Percentiles rank a stretch among this genome's conserved stretches.
These are phyloP conservation scores for Inonotus hispidus DNA, from an alignment of 1,284 basidiomycete species.

Conservation along the genomic window DNA sequence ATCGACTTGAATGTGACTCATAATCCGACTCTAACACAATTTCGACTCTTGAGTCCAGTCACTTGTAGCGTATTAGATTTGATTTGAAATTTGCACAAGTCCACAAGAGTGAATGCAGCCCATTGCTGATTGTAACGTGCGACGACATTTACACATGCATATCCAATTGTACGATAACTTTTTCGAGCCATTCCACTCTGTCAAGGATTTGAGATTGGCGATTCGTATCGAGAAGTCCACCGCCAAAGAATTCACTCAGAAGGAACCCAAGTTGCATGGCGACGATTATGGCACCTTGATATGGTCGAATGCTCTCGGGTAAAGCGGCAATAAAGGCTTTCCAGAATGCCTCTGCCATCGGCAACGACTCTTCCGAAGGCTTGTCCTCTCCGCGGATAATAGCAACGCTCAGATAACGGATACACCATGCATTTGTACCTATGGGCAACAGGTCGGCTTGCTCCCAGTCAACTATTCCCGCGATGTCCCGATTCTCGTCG, in stretches of 20 bases:
- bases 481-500: neutral
- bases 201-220: neutral
- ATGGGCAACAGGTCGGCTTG: neutral
- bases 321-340: neutral
- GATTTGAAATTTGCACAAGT: too few relatives aligned
- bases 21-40: too few relatives aligned
- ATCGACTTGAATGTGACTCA: too few relatives aligned
- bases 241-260: neutral
- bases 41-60: too few relatives aligned
- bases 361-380: neutral
- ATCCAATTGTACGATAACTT: neutral
- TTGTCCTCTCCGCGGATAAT: neutral
- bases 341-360: constrained; percentile 6
- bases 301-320: neutral
- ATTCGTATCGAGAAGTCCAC: neutral
- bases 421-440: neutral
- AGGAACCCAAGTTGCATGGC: neutral
- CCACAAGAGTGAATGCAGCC: too few relatives aligned
- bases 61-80: too few relatives aligned
- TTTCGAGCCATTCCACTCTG: neutral
- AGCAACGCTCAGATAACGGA: neutral
- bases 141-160: too few relatives aligned
- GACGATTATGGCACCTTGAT: neutral
- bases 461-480: neutral
- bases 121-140: too few relatives aligned